phyloP scores from a whole-genome alignment of 176 grass and related monocot genomes.

The Ampelocalamus luodianensis region DNA sequence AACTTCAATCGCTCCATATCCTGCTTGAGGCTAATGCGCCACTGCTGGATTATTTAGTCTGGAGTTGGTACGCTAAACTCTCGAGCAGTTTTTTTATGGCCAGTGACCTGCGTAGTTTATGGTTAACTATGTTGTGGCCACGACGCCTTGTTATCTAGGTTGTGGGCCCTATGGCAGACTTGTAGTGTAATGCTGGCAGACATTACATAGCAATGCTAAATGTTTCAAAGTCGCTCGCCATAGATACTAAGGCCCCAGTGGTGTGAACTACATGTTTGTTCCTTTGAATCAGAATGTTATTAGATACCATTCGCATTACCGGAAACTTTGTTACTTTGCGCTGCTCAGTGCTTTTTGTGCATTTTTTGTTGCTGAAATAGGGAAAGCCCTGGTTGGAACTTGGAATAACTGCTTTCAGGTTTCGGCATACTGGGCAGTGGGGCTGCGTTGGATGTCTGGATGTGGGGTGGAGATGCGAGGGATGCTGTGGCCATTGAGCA shows the following conservation, averaged over 20 bases:
- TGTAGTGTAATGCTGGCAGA: slow-evolving; percentile 6
- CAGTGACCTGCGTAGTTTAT: neutral
- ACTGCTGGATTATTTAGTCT: neutral
- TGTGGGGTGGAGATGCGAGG: neutral
- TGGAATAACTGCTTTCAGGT: neutral
- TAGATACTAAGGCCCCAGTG: neutral
- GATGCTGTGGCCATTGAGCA: neutral
- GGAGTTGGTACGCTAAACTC: neutral
- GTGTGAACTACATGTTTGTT: neutral
- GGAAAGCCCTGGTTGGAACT: neutral
- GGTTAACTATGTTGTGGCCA: slow-evolving; percentile 29
- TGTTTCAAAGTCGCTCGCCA: neutral
- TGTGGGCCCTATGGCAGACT: neutral
- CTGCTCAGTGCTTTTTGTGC: neutral
- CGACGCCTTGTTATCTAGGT: slow-evolving; percentile 10
- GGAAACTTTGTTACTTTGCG: neutral
- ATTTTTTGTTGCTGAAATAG: neutral
- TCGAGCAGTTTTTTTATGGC: slow-evolving; percentile 2
- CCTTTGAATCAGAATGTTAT: slow-evolving; percentile 11
- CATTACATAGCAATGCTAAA: slow-evolving; percentile 1
- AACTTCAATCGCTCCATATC: neutral
- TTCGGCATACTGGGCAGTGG: neutral
- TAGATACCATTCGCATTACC: neutral
- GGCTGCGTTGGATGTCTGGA: neutral
- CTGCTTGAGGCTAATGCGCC: neutral